Evolutionary conservation across 2,329 filamentous ascomycete species (phyloP).

Genomic region (Pseudohalonectria lignicola): DNA sequence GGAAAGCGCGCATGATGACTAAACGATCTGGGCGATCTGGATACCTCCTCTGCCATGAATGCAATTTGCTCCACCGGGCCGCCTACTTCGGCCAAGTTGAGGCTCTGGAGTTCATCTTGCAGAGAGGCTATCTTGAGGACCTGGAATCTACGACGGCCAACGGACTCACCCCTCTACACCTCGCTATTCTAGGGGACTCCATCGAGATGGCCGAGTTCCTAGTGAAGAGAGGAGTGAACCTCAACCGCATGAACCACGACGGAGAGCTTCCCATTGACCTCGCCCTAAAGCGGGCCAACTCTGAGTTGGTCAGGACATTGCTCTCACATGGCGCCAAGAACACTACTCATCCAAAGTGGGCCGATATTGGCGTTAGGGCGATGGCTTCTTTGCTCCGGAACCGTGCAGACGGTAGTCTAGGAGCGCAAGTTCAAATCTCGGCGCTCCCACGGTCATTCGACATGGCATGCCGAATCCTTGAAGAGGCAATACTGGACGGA

Average conservation of each 20-base stretch:
- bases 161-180: neutral
- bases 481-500: neutral
- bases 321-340: neutral
- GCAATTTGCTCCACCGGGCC: neutral
- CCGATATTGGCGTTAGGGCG: neutral
- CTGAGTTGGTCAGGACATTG: neutral
- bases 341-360: neutral
- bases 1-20: neutral
- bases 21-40: too few relatives aligned
- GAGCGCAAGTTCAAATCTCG: too few relatives aligned
- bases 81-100: neutral
- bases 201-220: neutral
- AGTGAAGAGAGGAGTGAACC: neutral
- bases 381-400: too few relatives aligned
- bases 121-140: neutral
- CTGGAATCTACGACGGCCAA: neutral
- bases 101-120: neutral
- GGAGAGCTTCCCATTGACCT: neutral
- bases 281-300: neutral
- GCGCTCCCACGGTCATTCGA: neutral
- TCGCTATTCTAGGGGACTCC: too few relatives aligned
- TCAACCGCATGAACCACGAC: neutral
- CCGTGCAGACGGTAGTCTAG: too few relatives aligned
- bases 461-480: neutral
- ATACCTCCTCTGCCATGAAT: neutral